Evolutionary conservation across 177 flowering plant genomes (phyloP).

Genomic region (Vitis hybrid): DNA sequence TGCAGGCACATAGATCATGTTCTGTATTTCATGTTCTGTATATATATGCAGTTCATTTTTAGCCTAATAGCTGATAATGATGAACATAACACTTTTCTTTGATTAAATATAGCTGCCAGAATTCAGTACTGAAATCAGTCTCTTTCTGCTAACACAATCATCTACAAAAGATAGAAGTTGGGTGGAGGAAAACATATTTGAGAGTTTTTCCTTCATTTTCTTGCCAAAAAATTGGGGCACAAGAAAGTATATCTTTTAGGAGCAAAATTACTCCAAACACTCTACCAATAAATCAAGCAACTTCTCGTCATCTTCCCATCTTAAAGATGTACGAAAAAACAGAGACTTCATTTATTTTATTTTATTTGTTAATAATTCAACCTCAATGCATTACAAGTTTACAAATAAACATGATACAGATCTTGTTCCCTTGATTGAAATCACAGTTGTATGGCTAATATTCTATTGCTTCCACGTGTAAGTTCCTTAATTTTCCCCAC

Average conservation of each 20-base stretch:
- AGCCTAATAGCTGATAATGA: too few relatives aligned
- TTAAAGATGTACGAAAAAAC: background rate
- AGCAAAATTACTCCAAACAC: background rate
- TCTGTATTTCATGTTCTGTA: too few relatives aligned
- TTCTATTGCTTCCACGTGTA: slow-evolving; percentile 32
- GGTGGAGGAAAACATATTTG: too few relatives aligned
- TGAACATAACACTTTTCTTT: too few relatives aligned
- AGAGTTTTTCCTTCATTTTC: background rate
- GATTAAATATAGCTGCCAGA: too few relatives aligned
- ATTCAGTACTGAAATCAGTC: too few relatives aligned
- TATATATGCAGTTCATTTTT: too few relatives aligned
- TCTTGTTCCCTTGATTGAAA: slow-evolving; percentile 37
- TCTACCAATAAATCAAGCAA: background rate
- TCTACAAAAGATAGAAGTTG: too few relatives aligned
- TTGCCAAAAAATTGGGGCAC: background rate
- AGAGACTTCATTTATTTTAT: background rate
- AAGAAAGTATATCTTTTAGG: background rate
- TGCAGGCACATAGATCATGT: too few relatives aligned
- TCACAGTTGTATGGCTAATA: slow-evolving; percentile 27
- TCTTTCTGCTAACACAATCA: too few relatives aligned
- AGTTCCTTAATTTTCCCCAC: slow-evolving; percentile 17
- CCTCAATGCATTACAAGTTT: background rate
- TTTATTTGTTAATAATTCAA: background rate
- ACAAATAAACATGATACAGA: slow-evolving; percentile 31
- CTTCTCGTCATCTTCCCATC: slow-evolving; percentile 7